These are phyloP conservation scores for Mycocentrospora acerina DNA, from an alignment of 2,329 filamentous ascomycete genomes.

Conservation along the genomic window DNA sequence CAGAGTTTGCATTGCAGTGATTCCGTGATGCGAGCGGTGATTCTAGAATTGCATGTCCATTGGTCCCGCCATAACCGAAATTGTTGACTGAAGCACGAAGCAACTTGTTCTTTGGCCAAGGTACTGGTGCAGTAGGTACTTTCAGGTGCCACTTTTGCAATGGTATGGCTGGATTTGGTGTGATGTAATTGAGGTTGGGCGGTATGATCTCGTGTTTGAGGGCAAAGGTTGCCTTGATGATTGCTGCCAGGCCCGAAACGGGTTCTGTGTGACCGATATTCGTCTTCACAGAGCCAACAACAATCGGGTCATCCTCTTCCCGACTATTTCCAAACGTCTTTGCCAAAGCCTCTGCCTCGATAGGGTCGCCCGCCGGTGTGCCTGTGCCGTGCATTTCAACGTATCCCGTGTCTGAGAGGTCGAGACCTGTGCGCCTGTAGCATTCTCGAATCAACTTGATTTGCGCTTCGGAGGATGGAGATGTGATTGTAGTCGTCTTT, in stretches of 20 bases:
- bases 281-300: slow-evolving; percentile 24
- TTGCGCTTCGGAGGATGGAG: slow-evolving; percentile 48
- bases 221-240: slow-evolving; percentile 40
- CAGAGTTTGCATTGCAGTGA: neutral
- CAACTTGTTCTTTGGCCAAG: slow-evolving; percentile 6
- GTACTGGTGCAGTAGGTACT: neutral
- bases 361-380: slow-evolving; percentile 27
- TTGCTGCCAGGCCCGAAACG: slow-evolving; percentile 31
- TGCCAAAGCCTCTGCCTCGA: slow-evolving; percentile 17
- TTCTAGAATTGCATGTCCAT: slow-evolving; percentile 14
- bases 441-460: slow-evolving; percentile 5
- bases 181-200: slow-evolving; percentile 24
- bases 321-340: slow-evolving; percentile 1
- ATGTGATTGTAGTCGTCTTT: slow-evolving; percentile 9
- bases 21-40: neutral
- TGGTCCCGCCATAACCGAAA: slow-evolving; percentile 25
- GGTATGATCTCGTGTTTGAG: slow-evolving; percentile 39
- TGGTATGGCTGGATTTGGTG: slow-evolving; percentile 23
- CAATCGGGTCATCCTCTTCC: neutral
- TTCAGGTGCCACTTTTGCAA: neutral
- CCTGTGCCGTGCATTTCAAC: slow-evolving; percentile 34
- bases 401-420: slow-evolving; percentile 13
- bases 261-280: slow-evolving; percentile 44
- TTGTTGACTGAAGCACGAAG: slow-evolving; percentile 20
- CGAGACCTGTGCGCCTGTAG: slow-evolving; percentile 30